Conservation (phyloP, 202 grass and related monocot genomes). For the Elaeis oleifera region DNA sequence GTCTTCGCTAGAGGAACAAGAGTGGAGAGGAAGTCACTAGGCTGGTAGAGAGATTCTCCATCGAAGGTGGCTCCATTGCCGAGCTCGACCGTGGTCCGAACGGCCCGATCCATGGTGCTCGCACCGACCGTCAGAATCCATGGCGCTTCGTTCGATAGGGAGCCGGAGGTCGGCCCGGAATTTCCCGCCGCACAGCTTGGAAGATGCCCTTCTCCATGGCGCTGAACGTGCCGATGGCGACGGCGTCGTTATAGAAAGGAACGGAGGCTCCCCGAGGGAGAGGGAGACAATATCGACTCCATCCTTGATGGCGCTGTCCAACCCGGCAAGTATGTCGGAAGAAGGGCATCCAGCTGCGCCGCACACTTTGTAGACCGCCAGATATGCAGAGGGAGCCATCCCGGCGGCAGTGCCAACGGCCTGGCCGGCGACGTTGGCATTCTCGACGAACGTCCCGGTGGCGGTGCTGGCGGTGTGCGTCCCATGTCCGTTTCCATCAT, state of each 20-base stretch:
- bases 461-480: neutral
- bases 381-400: neutral
- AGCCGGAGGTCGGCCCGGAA: neutral
- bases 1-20: too few species aligned
- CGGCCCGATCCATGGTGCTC: neutral
- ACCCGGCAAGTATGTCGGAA: neutral
- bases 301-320: neutral
- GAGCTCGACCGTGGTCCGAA: neutral
- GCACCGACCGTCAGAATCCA: neutral
- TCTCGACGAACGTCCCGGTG: neutral
- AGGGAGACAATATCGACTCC: neutral
- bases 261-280: neutral
- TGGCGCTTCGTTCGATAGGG: constrained; percentile 1
- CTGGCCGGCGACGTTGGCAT: neutral
- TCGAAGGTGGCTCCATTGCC: neutral
- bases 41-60: neutral
- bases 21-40: neutral
- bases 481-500: neutral
- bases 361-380: constrained; percentile 3
- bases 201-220: neutral
- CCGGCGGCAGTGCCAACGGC: neutral
- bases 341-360: neutral
- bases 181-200: neutral
- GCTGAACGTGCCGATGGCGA: neutral
- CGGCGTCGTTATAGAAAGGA: neutral